These are phyloP conservation scores for Hericium rajendrae DNA, from an alignment of 768 basidiomycete genomes.

Conservation along the genomic window DNA sequence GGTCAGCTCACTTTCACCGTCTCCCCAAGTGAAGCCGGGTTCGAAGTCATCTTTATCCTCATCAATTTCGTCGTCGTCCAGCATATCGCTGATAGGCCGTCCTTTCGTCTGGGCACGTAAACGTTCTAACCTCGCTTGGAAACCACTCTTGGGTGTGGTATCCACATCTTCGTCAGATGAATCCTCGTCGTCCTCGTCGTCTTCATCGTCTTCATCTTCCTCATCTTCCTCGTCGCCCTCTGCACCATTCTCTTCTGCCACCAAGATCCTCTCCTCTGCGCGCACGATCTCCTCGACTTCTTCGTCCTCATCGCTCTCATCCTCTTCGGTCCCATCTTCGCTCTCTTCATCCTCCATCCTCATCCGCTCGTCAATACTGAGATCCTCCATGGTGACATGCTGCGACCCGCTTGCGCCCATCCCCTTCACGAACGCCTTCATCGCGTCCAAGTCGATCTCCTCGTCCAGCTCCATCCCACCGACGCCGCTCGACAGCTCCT, in stretches of 20 bases:
- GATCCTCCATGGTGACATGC: slow-evolving; percentile 57
- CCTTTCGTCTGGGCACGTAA: slow-evolving; percentile 20
- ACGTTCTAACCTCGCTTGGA: slow-evolving; percentile 26
- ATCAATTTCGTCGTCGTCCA: slow-evolving; percentile 16
- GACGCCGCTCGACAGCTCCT: slow-evolving; percentile 22
- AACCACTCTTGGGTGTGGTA: slow-evolving; percentile 23
- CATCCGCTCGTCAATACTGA: slow-evolving; percentile 45
- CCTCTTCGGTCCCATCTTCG: slow-evolving; percentile 13
- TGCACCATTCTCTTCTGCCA: slow-evolving; percentile 20
- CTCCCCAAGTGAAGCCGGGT: slow-evolving; percentile 7
- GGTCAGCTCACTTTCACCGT: slow-evolving; percentile 16
- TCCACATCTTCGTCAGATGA: slow-evolving; percentile 26
- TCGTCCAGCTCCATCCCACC: slow-evolving; percentile 61
- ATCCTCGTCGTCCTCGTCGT: slow-evolving; percentile 20
- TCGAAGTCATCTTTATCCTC: slow-evolving; percentile 31
- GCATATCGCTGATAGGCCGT: slow-evolving; percentile 11
- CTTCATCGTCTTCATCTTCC: slow-evolving; percentile 11
- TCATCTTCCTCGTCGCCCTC: slow-evolving; percentile 7
- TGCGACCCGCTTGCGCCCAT: slow-evolving; percentile 37
- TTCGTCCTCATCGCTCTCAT: slow-evolving; percentile 3
- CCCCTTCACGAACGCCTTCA: slow-evolving; percentile 45
- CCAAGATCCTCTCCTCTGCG: slow-evolving; percentile 37
- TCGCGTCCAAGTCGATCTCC: slow-evolving; percentile 40
- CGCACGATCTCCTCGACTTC: slow-evolving; percentile 30
- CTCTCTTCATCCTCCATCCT: slow-evolving; percentile 36